A percentile compares a stretch with the other conserved stretches of the same genome.
phyloP scores from a whole-genome alignment of 495 filamentous ascomycete species.

The Pyrenopolyporus hunteri region DNA sequence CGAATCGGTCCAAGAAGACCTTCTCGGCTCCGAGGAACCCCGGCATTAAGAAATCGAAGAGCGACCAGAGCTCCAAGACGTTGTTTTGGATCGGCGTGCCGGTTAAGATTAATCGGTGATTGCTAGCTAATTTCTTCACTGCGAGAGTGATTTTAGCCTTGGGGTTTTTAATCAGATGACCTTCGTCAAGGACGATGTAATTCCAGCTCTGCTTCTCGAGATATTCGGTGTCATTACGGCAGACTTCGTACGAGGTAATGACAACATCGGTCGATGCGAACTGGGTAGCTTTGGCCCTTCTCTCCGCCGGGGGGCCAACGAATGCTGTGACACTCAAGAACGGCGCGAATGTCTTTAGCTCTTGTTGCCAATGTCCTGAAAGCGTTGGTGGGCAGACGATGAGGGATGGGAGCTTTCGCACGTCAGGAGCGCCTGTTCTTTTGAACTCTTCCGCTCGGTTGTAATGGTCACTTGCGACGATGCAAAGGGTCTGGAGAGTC shows the following conservation, averaged over 20 bases:
- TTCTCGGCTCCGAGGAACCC: slow-evolving; percentile 98
- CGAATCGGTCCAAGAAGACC: slow-evolving; percentile 95
- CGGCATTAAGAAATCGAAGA: slow-evolving; percentile 99
- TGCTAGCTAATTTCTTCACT: slow-evolving; percentile 85
- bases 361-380: slow-evolving; percentile 99
- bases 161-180: slow-evolving; percentile 98
- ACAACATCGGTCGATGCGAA: slow-evolving; percentile 85
- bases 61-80: slow-evolving; percentile 95
- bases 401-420: slow-evolving; percentile 81
- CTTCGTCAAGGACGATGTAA: slow-evolving; percentile 95
- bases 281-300: slow-evolving; percentile 67
- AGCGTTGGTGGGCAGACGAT: slow-evolving; percentile 96
- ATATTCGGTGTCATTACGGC: slow-evolving; percentile 86
- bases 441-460: slow-evolving; percentile 87
- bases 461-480: slow-evolving; percentile 96
- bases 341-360: slow-evolving; percentile 91
- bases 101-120: slow-evolving; percentile 94
- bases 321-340: slow-evolving; percentile 90
- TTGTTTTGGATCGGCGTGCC: slow-evolving; percentile 99
- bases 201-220: slow-evolving; percentile 91
- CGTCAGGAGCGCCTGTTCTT: slow-evolving; percentile 76
- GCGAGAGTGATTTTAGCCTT: slow-evolving; percentile 90
- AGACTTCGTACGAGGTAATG: slow-evolving; percentile 97
- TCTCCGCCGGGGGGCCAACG: slow-evolving; percentile 83
- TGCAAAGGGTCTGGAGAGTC: slow-evolving; percentile 95